Conservation (phyloP, 495 filamentous ascomycete genomes). For the Penicillium turbatum region DNA sequence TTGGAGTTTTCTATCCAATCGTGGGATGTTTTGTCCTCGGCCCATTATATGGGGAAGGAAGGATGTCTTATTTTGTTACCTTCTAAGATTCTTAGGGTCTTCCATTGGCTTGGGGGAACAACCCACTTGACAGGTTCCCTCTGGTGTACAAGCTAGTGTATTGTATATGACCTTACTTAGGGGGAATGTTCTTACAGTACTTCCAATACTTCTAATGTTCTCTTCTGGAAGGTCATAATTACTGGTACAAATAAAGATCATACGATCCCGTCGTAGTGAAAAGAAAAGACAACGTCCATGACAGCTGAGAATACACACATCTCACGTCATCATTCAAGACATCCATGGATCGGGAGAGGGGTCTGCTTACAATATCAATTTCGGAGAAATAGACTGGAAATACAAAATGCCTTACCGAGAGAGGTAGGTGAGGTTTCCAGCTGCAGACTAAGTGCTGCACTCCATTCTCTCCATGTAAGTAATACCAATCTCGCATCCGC, state of each 20-base stretch:
- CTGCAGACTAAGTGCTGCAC: background rate
- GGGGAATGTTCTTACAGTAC: background rate
- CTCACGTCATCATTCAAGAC: background rate
- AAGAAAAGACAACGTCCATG: too few species aligned
- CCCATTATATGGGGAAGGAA: background rate
- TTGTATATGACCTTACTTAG: background rate
- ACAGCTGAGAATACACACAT: background rate
- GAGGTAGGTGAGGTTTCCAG: background rate
- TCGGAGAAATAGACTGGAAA: too few species aligned
- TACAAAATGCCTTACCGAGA: background rate
- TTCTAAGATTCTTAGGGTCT: conserved; percentile 30
- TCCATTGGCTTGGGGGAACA: conserved; percentile 28
- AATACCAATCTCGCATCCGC: conserved; percentile 31
- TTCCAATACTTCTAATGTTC: background rate
- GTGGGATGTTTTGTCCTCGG: background rate
- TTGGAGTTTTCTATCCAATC: background rate
- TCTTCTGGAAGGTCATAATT: conserved; percentile 8
- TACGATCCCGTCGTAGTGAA: too few species aligned
- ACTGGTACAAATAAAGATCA: background rate
- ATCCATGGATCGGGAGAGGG: too few species aligned
- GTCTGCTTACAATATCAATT: too few species aligned
- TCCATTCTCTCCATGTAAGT: conserved; percentile 17
- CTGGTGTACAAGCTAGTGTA: background rate
- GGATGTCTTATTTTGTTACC: conserved; percentile 20
- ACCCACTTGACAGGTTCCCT: conserved; percentile 25